phyloP scores from a whole-genome alignment of 441 rosid genomes.

The Arabidopsis lyrata region DNA sequence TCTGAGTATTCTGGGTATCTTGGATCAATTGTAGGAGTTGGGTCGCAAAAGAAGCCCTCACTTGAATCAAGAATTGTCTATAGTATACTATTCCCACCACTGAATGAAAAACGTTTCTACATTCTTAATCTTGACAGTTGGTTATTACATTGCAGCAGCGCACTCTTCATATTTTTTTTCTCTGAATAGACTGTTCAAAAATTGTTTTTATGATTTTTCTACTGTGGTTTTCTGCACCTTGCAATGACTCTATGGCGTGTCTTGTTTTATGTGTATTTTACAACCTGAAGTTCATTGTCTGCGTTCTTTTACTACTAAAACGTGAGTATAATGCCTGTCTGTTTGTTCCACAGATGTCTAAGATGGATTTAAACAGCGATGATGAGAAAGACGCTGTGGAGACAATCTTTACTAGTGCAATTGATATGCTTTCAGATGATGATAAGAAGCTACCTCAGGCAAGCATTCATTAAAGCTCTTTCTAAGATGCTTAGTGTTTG shows the following conservation, averaged over 20 bases:
- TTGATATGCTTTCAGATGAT: conserved; percentile 97
- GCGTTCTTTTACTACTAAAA: conserved; percentile 5
- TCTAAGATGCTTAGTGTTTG: conserved; percentile 19
- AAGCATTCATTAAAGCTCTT: conserved; percentile 50
- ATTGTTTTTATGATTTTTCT: conserved; percentile 5
- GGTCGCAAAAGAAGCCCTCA: conserved; percentile 5
- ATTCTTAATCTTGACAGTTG: conserved; percentile 7
- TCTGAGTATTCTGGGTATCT: neutral
- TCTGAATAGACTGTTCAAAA: neutral
- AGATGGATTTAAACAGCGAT: conserved; percentile 91
- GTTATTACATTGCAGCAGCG: neutral
- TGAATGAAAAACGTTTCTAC: neutral
- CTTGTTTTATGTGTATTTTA: conserved; percentile 12
- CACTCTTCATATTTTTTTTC: neutral
- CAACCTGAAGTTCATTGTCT: conserved; percentile 1
- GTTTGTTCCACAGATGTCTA: conserved; percentile 74
- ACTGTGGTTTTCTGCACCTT: conserved; percentile 9
- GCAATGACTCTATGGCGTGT: neutral
- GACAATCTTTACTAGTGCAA: conserved; percentile 92
- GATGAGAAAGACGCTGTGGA: conserved; percentile 88
- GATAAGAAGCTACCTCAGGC: conserved; percentile 99
- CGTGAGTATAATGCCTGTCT: conserved; percentile 28
- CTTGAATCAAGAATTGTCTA: neutral
- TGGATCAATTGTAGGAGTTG: neutral
- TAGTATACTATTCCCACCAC: neutral